Percentiles rank a stretch among this genome's conserved stretches.
Conservation (phyloP, 768 basidiomycete species). For the Hygrophoropsis aurantiaca region DNA sequence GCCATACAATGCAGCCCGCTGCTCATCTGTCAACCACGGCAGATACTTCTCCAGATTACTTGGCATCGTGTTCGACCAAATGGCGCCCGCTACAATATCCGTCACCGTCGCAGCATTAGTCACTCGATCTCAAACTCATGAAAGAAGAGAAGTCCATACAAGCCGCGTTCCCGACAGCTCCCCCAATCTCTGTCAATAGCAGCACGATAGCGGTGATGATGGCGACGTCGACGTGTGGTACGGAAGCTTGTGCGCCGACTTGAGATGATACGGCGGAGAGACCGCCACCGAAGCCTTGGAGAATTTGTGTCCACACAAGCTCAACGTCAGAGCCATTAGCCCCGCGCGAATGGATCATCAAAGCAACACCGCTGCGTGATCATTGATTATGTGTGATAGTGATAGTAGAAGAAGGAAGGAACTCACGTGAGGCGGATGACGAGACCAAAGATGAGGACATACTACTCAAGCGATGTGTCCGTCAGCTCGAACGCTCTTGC, state of each 20-base stretch:
- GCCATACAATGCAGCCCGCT: constrained; percentile 50
- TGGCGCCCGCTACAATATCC: constrained; percentile 47
- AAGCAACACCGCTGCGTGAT: constrained; percentile 48
- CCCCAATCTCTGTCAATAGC: constrained; percentile 70
- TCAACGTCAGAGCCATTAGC: constrained; percentile 53
- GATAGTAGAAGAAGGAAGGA: neutral
- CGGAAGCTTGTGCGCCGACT: constrained; percentile 65
- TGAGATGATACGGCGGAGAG: constrained; percentile 58
- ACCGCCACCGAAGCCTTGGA: constrained; percentile 77
- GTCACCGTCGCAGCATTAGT: neutral
- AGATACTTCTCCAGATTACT: constrained; percentile 53
- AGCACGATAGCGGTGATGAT: constrained; percentile 67
- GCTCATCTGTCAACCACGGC: constrained; percentile 42
- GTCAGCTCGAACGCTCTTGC: neutral
- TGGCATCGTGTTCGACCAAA: constrained; percentile 72
- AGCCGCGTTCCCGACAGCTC: constrained; percentile 61
- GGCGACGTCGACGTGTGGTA: constrained; percentile 64
- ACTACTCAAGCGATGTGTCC: constrained; percentile 21
- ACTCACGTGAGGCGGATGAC: constrained; percentile 52
- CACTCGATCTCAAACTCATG: constrained; percentile 7
- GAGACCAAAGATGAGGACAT: constrained; percentile 56
- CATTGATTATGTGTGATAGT: neutral
- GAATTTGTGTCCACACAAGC: constrained; percentile 64
- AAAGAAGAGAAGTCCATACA: constrained; percentile 28
- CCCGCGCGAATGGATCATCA: constrained; percentile 73